Evolutionary conservation across 306 rosid genomes (phyloP), one percentile per base, ranked within the genome.

Genomic region (Styphnolobium japonicum): DNA sequence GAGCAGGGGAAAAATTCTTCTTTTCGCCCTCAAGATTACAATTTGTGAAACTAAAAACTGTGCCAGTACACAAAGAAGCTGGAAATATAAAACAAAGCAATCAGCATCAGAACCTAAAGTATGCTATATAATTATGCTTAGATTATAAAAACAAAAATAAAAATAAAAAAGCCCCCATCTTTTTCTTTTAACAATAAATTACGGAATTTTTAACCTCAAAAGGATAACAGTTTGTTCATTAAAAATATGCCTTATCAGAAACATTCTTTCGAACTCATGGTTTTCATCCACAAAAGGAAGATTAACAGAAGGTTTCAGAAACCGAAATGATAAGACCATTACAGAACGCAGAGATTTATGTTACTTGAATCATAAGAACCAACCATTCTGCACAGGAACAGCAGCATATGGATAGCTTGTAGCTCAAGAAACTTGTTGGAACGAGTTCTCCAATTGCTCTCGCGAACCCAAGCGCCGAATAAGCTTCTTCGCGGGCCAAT

Each of bases 321-420:
- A 2, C 46, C 14, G 46, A 12, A 39, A 51, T 5, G 62, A 0
- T 49, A n/a, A 49, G 51, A 49, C 55, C 9, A 49, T 49, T 9
- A 4, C 19, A 6, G 9, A 37, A 48, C 40, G 42, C 42, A 4
- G 0, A 27, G 27, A 14, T 8, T 45, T 14, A 45, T 2, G 16
- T 4, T 2, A 18, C 15, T 37, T 6, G 25, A 53, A 43, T 39
- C 45, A 7, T 34, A 64, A 81, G 60, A 63, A 78, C 89, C 6
- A 55, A 89, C 92, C 92, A 31, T 81, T 90, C 33, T 79, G 77
- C n/a, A n/a, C n/a, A n/a, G n/a, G n/a, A n/a, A n/a, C n/a, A n/a
- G n/a, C n/a, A n/a, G n/a, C n/a, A n/a, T n/a, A n/a, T n/a, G n/a
- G n/a, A n/a, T n/a, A 19, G 90, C 82, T 71, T 82, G 86, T 22